Percentiles rank a stretch among this genome's conserved stretches.
Conservation (phyloP, 2,329 filamentous ascomycete genomes). For the Fusarium sp. region DNA sequence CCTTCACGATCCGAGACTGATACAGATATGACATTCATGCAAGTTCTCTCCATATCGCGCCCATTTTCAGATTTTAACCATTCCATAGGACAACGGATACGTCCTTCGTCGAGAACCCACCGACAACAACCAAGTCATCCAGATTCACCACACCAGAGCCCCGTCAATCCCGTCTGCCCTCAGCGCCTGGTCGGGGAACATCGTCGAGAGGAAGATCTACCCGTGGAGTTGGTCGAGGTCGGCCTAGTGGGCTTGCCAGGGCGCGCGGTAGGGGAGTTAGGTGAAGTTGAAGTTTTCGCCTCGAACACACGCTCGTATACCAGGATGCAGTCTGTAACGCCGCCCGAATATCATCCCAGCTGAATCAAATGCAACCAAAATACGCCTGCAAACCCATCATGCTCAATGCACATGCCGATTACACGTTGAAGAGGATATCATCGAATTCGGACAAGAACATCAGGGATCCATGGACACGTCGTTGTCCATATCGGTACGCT, state of each 20-base stretch:
- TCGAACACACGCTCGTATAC: slow-evolving; percentile 13
- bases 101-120: slow-evolving; percentile 88
- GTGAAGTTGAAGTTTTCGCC: slow-evolving; percentile 46
- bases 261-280: slow-evolving; percentile 60
- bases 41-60: slow-evolving; percentile 48
- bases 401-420: background rate
- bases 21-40: slow-evolving; percentile 89
- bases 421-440: slow-evolving; percentile 8
- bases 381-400: slow-evolving; percentile 7
- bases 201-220: slow-evolving; percentile 48
- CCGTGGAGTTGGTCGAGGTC: slow-evolving; percentile 47
- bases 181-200: slow-evolving; percentile 54
- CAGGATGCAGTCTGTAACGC: slow-evolving; percentile 31
- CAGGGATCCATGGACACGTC: slow-evolving; percentile 52
- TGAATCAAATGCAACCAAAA: slow-evolving; percentile 16
- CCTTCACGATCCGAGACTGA: slow-evolving; percentile 55
- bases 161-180: slow-evolving; percentile 62
- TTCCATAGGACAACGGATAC: slow-evolving; percentile 83
- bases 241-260: slow-evolving; percentile 60
- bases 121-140: slow-evolving; percentile 63
- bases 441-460: slow-evolving; percentile 15
- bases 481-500: slow-evolving; percentile 31
- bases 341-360: slow-evolving; percentile 1
- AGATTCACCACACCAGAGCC: slow-evolving; percentile 58
- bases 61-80: slow-evolving; percentile 28